A percentile compares a stretch with the other conserved stretches of the same genome.
These are phyloP conservation scores for Boletus subparvulus DNA, from an alignment of 768 basidiomycete genomes.

Conservation along the genomic window DNA sequence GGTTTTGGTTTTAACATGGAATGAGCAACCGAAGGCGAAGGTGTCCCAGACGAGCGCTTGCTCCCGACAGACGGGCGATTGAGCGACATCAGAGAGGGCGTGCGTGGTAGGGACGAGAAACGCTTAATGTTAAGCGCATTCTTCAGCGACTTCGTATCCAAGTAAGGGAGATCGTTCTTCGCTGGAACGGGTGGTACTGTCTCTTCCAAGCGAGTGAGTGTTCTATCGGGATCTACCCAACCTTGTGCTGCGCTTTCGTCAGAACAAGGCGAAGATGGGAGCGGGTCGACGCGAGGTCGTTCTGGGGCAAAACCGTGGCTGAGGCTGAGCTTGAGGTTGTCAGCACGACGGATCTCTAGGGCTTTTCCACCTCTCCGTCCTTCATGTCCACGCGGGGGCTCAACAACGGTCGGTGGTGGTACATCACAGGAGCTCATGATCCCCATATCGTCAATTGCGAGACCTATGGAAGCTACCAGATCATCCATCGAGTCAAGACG, in stretches of 20 bases:
- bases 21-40: slow-evolving; percentile 34
- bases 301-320: slow-evolving; percentile 15
- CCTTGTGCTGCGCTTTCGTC: slow-evolving; percentile 19
- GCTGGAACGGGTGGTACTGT: slow-evolving; percentile 32
- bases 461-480: slow-evolving; percentile 37
- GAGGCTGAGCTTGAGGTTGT: slow-evolving; percentile 11
- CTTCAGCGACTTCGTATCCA: slow-evolving; percentile 27
- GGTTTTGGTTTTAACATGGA: slow-evolving; percentile 26
- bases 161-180: slow-evolving; percentile 21
- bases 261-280: slow-evolving; percentile 17
- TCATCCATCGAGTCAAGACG: slow-evolving; percentile 38
- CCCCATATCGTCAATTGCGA: slow-evolving; percentile 41
- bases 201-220: slow-evolving; percentile 16
- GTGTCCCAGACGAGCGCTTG: slow-evolving; percentile 25
- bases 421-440: slow-evolving; percentile 33
- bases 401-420: slow-evolving; percentile 41
- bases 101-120: slow-evolving; percentile 60
- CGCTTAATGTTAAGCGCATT: slow-evolving; percentile 38
- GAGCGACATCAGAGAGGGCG: slow-evolving; percentile 57
- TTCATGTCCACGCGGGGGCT: slow-evolving; percentile 38
- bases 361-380: slow-evolving; percentile 25
- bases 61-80: slow-evolving; percentile 22
- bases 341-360: slow-evolving; percentile 33
- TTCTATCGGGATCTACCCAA: slow-evolving; percentile 20
- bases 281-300: slow-evolving; percentile 2